These are phyloP conservation scores for Apophysomyces sp. DNA, from an alignment of 371 early-diverging fungal genomes.

Conservation along the genomic window DNA sequence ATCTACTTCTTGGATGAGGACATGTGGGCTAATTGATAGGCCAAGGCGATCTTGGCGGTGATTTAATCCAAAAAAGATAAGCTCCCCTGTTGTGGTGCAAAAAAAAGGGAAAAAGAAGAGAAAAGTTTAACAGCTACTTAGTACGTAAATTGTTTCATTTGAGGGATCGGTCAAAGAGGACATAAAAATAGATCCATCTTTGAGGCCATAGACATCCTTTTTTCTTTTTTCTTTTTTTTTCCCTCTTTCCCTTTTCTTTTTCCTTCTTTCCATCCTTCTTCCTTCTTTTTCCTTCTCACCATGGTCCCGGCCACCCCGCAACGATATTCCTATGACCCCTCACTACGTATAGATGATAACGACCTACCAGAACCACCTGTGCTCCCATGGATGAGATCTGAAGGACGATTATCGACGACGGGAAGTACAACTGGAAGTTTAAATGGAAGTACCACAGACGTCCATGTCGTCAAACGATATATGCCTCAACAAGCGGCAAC, in stretches of 20 bases:
- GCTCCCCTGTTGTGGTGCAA: neutral
- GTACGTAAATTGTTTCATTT: neutral
- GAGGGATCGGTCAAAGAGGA: neutral
- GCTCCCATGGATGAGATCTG: slow-evolving; percentile 48
- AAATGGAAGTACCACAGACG: slow-evolving; percentile 7
- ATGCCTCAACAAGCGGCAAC: slow-evolving; percentile 21
- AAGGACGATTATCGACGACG: neutral
- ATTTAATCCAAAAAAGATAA: neutral
- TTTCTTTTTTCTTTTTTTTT: too few species aligned
- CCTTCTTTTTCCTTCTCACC: neutral
- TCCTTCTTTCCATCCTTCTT: neutral
- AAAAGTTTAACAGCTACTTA: neutral
- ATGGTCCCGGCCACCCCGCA: neutral
- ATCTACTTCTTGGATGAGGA: neutral
- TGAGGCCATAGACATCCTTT: too few species aligned
- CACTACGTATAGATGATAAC: neutral
- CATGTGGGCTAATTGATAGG: neutral
- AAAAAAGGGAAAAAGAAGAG: neutral
- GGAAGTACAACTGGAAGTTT: neutral
- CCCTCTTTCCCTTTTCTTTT: too few species aligned
- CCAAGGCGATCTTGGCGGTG: neutral
- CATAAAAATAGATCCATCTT: too few species aligned
- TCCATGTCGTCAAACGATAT: slow-evolving; percentile 44
- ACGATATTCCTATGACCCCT: neutral
- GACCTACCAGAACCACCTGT: slow-evolving; percentile 36